phyloP scores from a whole-genome alignment of 2,329 filamentous ascomycete species.

The Ascochyta lentis region DNA sequence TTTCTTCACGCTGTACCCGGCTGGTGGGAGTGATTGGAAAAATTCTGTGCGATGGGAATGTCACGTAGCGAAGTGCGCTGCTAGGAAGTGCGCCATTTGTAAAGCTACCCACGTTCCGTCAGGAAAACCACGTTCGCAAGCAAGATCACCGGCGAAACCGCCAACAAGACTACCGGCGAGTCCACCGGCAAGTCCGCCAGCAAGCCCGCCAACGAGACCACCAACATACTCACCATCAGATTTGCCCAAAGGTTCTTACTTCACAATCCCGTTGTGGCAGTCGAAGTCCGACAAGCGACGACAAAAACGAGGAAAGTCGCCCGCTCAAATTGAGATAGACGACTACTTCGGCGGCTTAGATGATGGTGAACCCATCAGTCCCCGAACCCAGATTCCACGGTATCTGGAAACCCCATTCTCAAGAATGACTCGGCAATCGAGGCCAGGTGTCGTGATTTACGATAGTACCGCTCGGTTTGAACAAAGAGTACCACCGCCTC shows the following conservation, averaged over 20 bases:
- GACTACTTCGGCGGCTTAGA: too few relatives aligned
- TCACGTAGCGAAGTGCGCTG: background rate
- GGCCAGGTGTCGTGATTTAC: background rate
- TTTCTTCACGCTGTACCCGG: constrained; percentile 4
- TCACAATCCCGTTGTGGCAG: background rate
- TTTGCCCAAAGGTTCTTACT: background rate
- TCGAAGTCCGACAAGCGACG: background rate
- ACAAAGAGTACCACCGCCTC: background rate
- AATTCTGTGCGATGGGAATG: constrained; percentile 8
- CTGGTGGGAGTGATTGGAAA: constrained; percentile 10
- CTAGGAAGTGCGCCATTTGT: background rate
- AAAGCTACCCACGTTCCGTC: background rate
- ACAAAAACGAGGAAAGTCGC: background rate
- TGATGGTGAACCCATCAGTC: background rate
- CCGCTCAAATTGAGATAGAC: background rate
- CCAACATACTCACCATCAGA: background rate
- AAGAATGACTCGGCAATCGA: background rate
- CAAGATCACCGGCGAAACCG: too few relatives aligned
- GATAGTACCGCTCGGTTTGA: background rate
- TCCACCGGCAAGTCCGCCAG: too few relatives aligned
- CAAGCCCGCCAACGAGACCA: background rate
- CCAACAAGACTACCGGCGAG: too few relatives aligned
- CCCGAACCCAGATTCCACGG: background rate
- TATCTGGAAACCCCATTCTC: too few relatives aligned
- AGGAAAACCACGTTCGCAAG: background rate